Evolutionary conservation across 129 eudicot genomes (phyloP), one percentile per base, ranked within the genome.

Genomic region (Pulicaria dysenterica): DNA sequence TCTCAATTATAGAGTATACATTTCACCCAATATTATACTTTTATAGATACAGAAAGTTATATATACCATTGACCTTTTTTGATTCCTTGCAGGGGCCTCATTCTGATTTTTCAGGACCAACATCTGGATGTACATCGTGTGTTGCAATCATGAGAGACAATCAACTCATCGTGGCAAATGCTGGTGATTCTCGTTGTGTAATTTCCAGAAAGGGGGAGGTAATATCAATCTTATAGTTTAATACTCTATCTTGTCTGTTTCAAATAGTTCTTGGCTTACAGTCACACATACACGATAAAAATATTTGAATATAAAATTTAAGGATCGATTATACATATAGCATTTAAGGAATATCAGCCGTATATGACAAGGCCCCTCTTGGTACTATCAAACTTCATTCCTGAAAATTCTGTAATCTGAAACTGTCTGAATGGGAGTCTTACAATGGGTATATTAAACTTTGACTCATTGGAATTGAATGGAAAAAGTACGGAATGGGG

Each of bases 121-220:
- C 97, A 46, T 95, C 97, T 64, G 99, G 99, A 53, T 66, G 99
- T 72, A 95, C 99, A 42, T 88, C 99, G 40, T 90, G 97, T 86
- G 97, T 91, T 69, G 97, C 97, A 0, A 66, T 95, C 51, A 58
- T 95, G 60, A 91, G 91, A 79, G 83, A 75, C 67, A 88, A 84
- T 76, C 91, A 90, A 81, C 84, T 90, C 5, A 24, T 85, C 84
- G 97, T 95, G 14, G 97, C 99, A 37, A 95, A 95, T 86, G 96
- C 97, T 49, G 97, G 99, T 34, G 97, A 95, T 75, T 91, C 97
- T 46, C 99, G 97, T 40, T 90, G 99, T 49, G 96, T 95, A 40
- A 86, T 95, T 58, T 95, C 97, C 73, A 83, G 97, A 77, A 91
- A 88, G 84, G 97, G 99, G 14, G 91, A 95, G 99, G 99, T 95